phyloP scores from a whole-genome alignment of 2,329 filamentous ascomycete genomes.

The Claviceps capensis region DNA sequence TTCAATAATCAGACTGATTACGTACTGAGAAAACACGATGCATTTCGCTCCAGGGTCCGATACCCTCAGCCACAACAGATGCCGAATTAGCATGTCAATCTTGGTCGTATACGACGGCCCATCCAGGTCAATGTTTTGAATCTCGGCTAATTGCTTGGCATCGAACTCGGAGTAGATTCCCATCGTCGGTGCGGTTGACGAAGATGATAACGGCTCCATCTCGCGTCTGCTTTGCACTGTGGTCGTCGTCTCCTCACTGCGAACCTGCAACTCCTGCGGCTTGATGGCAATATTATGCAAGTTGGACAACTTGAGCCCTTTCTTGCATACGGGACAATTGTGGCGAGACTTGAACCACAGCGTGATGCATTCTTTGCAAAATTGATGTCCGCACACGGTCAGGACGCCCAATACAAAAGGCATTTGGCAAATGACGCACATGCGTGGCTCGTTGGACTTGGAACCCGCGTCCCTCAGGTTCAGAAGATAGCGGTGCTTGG shows the following conservation, averaged over 20 bases:
- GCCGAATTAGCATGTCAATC: conserved; percentile 68
- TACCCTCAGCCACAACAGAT: conserved; percentile 73
- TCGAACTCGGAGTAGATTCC: conserved; percentile 69
- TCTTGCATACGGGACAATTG: conserved; percentile 79
- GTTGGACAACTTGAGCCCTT: conserved; percentile 46
- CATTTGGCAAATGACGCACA: conserved; percentile 78
- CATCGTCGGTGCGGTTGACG: conserved; percentile 6
- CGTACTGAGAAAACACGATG: conserved; percentile 77
- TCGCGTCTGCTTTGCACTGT: conserved; percentile 7
- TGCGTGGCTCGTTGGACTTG: conserved; percentile 48
- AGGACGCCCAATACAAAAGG: conserved; percentile 65
- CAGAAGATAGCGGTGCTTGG: conserved; percentile 61
- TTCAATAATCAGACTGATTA: not conserved
- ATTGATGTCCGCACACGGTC: conserved; percentile 83
- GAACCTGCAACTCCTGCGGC: conserved; percentile 56
- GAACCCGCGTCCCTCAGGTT: conserved; percentile 44
- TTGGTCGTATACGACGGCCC: conserved; percentile 75
- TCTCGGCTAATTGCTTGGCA: conserved; percentile 56
- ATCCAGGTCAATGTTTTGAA: conserved; percentile 66
- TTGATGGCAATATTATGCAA: conserved; percentile 80
- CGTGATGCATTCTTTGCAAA: conserved; percentile 76
- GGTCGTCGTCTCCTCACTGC: conserved; percentile 19
- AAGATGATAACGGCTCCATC: conserved; percentile 10
- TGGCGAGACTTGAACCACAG: conserved; percentile 62
- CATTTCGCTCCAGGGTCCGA: conserved; percentile 80